These are phyloP conservation scores for Clavariopsis aquatica DNA, from an alignment of 495 filamentous ascomycete genomes.

Conservation along the genomic window DNA sequence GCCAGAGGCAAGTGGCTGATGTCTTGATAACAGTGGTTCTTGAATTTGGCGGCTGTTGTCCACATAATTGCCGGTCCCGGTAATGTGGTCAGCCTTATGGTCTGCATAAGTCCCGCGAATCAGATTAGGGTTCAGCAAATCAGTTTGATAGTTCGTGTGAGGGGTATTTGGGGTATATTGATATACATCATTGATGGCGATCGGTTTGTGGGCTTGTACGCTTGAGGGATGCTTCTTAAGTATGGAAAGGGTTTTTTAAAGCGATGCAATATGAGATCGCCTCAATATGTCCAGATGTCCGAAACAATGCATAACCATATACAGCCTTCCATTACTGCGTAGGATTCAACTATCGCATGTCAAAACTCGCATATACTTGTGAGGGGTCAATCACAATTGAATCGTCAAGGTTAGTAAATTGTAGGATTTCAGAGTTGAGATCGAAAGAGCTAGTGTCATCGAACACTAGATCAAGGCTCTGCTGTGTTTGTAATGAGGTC, in stretches of 20 bases:
- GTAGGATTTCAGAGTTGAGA: constrained; percentile 27
- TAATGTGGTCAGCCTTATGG: constrained; percentile 5
- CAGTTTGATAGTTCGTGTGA: neutral
- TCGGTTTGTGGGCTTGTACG: neutral
- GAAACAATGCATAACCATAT: neutral
- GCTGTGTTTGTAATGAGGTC: constrained; percentile 26
- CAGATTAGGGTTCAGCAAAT: neutral
- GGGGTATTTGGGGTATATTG: neutral
- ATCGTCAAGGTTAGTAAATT: constrained; percentile 33
- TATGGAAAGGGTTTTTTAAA: neutral
- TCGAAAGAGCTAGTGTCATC: constrained; percentile 33
- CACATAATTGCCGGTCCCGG: constrained; percentile 16
- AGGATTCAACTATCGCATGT: constrained; percentile 10
- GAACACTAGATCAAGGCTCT: constrained; percentile 29
- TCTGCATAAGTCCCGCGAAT: neutral
- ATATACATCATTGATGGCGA: neutral
- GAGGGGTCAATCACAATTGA: constrained; percentile 28
- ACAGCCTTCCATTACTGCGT: neutral
- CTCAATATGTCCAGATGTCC: neutral
- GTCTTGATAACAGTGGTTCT: neutral
- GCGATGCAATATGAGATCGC: neutral
- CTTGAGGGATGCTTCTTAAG: neutral
- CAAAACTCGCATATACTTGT: constrained; percentile 19
- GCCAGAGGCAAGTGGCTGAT: neutral
- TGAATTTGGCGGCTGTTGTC: neutral